Evolutionary conservation across 129 eudicot genomes (phyloP).

Genomic region (Smallanthus sonchifolius): DNA sequence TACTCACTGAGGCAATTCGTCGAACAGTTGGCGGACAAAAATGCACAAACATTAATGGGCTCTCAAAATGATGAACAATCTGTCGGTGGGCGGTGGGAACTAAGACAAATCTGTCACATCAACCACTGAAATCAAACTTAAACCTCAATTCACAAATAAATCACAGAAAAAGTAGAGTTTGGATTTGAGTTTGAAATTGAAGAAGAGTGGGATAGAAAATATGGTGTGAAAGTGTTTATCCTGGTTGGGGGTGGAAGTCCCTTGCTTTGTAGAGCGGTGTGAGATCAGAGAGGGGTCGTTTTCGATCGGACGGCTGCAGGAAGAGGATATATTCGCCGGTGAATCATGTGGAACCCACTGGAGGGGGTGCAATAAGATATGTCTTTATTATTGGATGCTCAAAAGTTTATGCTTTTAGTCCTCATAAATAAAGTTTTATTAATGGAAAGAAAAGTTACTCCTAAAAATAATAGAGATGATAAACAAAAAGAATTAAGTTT

Average conservation of each 20-base stretch:
- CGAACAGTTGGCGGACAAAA: slow-evolving; percentile 12
- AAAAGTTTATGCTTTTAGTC: slow-evolving; percentile 16
- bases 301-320: slow-evolving; percentile 31
- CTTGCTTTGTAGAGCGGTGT: background rate
- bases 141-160: background rate
- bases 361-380: slow-evolving; percentile 1
- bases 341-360: slow-evolving; percentile 34
- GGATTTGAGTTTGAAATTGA: background rate
- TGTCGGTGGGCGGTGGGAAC: slow-evolving; percentile 24
- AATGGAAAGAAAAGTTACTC: background rate
- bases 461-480: too few species aligned
- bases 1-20: slow-evolving; percentile 17
- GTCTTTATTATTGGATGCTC: slow-evolving; percentile 30
- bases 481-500: too few species aligned
- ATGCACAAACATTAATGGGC: background rate
- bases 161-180: background rate
- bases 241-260: slow-evolving; percentile 20
- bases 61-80: slow-evolving; percentile 12
- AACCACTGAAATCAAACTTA: background rate
- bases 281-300: slow-evolving; percentile 11
- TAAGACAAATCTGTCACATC: background rate
- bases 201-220: background rate
- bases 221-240: slow-evolving; percentile 21
- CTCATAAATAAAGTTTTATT: background rate
- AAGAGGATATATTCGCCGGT: slow-evolving; percentile 29